Evolutionary conservation across 352 stramenopile genomes (phyloP), one percentile per base, ranked within the genome.

Genomic region (Phytophthora megakarya): DNA sequence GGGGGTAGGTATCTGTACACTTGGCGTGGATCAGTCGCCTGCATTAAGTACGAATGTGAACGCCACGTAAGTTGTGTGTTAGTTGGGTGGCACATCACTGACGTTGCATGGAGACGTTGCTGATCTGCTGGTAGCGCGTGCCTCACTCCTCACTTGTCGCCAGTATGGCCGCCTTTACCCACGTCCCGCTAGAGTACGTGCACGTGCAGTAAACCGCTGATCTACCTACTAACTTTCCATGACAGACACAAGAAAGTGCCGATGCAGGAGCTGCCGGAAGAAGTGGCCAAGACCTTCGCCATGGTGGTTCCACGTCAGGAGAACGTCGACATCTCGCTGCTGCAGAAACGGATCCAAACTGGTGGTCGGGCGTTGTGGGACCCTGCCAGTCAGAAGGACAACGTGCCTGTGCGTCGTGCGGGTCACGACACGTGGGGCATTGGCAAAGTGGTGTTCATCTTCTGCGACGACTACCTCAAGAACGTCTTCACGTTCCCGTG

Each of bases 381-480:
- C 54, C 84, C 85, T 5, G 59, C 50, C 25, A 73, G 80, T 40
- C 86, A 94, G 61, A 86, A 68, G 45, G 75, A 88, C 62, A 98
- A 98, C 55, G 96, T 99, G 30, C 78, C 79, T 7, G 88, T 99
- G 19, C 90, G 85, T 23, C 89, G 97, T 46, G 91, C 97, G 13
- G 96, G 92, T 22, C 97, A 99, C 76, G 97, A 99, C 83, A 84
- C 78, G 38, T 99, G 97, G 96, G 97, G 97, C 51, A 99, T 99
- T 61, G 90, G 92, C 71, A 99, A 99, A 73, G 96, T 99, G 60
- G 91, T 98, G 11, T 96, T 99, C 55, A 81, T 99, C 42, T 99
- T 99, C 81, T 98, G 93, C 65, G 97, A 99, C 81, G 97, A 99
- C 80, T 99, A 99, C 72, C 80, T 99, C 33, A 88, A 94, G 64